These are phyloP conservation scores for Kickxella alabastrina DNA, from an alignment of 192 early-diverging fungal genomes.

Conservation along the genomic window DNA sequence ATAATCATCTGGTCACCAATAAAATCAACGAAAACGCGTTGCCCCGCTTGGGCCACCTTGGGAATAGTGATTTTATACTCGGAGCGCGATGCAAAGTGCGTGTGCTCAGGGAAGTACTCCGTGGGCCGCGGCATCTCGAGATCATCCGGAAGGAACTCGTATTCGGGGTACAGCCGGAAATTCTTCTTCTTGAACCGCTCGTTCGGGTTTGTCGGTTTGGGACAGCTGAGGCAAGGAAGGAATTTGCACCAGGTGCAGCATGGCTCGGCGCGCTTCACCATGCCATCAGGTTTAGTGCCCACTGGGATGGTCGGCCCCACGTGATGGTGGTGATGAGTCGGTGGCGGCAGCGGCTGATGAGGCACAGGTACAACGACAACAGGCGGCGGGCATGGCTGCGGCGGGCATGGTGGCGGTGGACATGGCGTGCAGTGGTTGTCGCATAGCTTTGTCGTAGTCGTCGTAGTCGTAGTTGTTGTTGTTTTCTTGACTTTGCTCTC, in stretches of 20 bases:
- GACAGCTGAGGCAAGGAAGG: conserved; percentile 44
- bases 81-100: conserved; percentile 27
- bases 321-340: conserved; percentile 9
- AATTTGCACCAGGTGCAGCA: conserved; percentile 52
- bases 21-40: conserved; percentile 48
- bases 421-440: conserved; percentile 8
- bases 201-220: conserved; percentile 43
- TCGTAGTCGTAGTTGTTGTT: conserved; percentile 39
- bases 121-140: conserved; percentile 24
- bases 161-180: conserved; percentile 46
- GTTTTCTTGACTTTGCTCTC: conserved; percentile 27
- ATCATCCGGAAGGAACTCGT: conserved; percentile 45
- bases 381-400: conserved; percentile 6
- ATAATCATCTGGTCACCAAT: conserved; percentile 48
- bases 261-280: conserved; percentile 23
- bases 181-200: conserved; percentile 41
- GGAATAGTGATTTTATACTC: conserved; percentile 37
- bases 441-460: conserved; percentile 19
- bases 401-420: conserved; percentile 5
- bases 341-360: too few species aligned
- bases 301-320: conserved; percentile 23
- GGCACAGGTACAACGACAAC: background rate
- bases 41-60: conserved; percentile 17
- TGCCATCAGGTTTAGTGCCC: conserved; percentile 19
- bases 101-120: conserved; percentile 44